phyloP scores from a whole-genome alignment of 768 basidiomycete genomes.

The Mycena indigotica region DNA sequence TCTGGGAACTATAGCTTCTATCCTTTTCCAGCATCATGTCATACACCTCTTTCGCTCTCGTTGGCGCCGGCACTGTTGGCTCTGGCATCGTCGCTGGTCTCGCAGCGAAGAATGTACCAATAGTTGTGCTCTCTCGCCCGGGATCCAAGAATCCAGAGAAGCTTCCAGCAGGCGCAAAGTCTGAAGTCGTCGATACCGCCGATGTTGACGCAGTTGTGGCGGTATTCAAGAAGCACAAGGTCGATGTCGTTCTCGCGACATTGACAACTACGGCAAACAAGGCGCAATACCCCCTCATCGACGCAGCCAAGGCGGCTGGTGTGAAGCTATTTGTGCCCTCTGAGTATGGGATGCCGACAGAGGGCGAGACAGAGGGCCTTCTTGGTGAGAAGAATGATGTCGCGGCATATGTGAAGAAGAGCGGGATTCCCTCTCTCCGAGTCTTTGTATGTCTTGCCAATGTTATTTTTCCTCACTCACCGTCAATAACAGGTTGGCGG shows the following conservation, averaged over 20 bases:
- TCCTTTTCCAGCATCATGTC: too few relatives aligned
- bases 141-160: not conserved
- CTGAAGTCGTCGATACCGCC: slow-evolving; percentile 36
- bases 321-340: slow-evolving; percentile 43
- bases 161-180: slow-evolving; percentile 26
- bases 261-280: slow-evolving; percentile 27
- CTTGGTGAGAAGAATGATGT: slow-evolving; percentile 29
- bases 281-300: slow-evolving; percentile 31
- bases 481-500: slow-evolving; percentile 30
- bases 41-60: slow-evolving; percentile 5
- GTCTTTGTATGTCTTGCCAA: slow-evolving; percentile 31
- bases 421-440: slow-evolving; percentile 32
- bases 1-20: too few relatives aligned
- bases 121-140: slow-evolving; percentile 22
- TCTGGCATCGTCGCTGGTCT: slow-evolving; percentile 39
- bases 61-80: slow-evolving; percentile 19
- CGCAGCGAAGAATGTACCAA: slow-evolving; percentile 45
- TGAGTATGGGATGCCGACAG: slow-evolving; percentile 39
- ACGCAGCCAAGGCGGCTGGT: slow-evolving; percentile 38
- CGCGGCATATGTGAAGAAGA: slow-evolving; percentile 34
- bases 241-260: slow-evolving; percentile 39
- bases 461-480: not conserved
- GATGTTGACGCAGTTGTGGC: slow-evolving; percentile 26
- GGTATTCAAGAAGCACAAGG: slow-evolving; percentile 31
- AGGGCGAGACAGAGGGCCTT: slow-evolving; percentile 32